Evolutionary conservation across 2,329 filamentous ascomycete genomes (phyloP), one percentile per base, ranked within the genome.

Genomic region (Ophiocordyceps camponoti-floridani): DNA sequence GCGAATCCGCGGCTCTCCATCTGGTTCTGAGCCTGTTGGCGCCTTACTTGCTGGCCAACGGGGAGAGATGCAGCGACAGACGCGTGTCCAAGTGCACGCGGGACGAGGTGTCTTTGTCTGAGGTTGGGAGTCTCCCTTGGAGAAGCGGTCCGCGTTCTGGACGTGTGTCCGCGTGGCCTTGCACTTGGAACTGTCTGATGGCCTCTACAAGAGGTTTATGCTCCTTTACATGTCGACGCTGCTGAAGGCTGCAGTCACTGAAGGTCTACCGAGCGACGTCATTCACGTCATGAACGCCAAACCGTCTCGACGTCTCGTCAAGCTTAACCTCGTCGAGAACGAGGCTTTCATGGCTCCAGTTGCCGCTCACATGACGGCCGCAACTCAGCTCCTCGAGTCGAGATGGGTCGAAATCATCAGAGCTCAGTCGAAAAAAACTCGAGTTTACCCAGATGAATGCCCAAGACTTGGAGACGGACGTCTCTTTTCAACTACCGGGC

Each of bases 131-230:
- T 2, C 10, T 7, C 2, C 44, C 44, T 0, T 49, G 28, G 28
- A 43, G 46, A 37, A 45, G 26, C 47, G 46, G 13, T 45, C 37
- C 0, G 9, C 45, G 7, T n/a, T 48, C 14, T 51, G 50, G 50
- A 44, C 50, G 14, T 40, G 47, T 8, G 11, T 50, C 4, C 44
- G 50, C 9, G 47, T 49, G 1, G 42, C 44, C 9, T 26, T 49
- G 12, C 50, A 51, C 1, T 16, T 46, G 16, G 1, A 30, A 4
- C n/a, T 50, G 37, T 13, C 16, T 12, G 70, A 58, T 4, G 23
- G 16, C 2, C 44, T 56, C 0, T 78, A 75, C 56, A 78, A 78
- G 46, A 47, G 52, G 0, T 69, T 70, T 49, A 72, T 76, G 65
- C 41, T 66, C 0, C 68, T 62, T 18, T 57, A 72, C 49, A 60